Percentiles rank a stretch among this genome's conserved stretches.
phyloP scores from a whole-genome alignment of 805 yeast species.

The Pachysolen tannophilus region DNA sequence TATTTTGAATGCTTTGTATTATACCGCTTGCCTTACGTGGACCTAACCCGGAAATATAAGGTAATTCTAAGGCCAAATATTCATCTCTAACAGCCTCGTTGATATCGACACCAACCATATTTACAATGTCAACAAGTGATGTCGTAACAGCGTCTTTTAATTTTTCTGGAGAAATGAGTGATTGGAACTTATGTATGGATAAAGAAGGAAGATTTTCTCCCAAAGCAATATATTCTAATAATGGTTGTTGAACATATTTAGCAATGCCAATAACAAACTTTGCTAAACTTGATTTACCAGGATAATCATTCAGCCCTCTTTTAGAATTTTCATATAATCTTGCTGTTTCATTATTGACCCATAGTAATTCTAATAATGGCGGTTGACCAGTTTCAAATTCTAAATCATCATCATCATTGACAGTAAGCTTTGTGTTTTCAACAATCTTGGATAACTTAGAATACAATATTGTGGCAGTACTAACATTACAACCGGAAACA shows the following conservation, averaged over 20 bases:
- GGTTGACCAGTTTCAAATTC: constrained; percentile 29
- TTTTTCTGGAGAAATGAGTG: constrained; percentile 54
- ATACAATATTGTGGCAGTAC: constrained; percentile 47
- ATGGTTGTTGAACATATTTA: constrained; percentile 88
- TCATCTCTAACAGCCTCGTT: constrained; percentile 79
- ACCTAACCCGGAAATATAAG: constrained; percentile 85
- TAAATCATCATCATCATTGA: constrained; percentile 36
- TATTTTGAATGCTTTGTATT: constrained; percentile 66
- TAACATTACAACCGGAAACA: constrained; percentile 79
- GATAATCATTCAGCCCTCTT: constrained; percentile 68
- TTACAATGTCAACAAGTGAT: constrained; percentile 82
- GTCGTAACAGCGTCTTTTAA: constrained; percentile 64
- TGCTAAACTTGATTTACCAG: constrained; percentile 74
- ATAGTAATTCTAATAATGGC: constrained; percentile 61
- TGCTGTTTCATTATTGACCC: constrained; percentile 92
- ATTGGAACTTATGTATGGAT: constrained; percentile 62
- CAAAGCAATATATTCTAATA: constrained; percentile 78
- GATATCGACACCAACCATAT: constrained; percentile 88
- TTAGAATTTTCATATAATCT: constrained; percentile 75
- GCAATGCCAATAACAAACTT: constrained; percentile 86
- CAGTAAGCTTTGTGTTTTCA: constrained; percentile 43
- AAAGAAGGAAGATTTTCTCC: constrained; percentile 67
- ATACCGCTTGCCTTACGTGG: constrained; percentile 91
- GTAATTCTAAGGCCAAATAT: constrained; percentile 63
- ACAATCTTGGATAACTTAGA: constrained; percentile 50